Evolutionary conservation across 2,329 filamentous ascomycete genomes (phyloP).

Genomic region (Colletotrichum australisinense): DNA sequence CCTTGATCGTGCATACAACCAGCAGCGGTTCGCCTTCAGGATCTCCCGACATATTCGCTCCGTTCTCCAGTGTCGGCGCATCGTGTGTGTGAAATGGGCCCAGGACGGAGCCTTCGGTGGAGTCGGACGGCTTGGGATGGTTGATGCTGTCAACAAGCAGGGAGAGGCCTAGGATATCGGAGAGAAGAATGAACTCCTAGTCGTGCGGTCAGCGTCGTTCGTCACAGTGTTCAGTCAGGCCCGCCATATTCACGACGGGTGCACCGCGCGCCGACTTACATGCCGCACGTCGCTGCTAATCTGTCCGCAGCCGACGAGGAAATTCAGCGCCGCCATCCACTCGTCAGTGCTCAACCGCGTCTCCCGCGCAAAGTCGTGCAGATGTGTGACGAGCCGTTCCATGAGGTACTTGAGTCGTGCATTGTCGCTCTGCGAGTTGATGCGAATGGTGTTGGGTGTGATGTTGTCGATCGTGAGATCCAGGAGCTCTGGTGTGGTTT

Average conservation of each 20-base stretch:
- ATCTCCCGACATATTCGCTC: constrained; percentile 71
- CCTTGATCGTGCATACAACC: constrained; percentile 74
- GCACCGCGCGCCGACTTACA: constrained; percentile 49
- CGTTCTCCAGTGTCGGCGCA: constrained; percentile 63
- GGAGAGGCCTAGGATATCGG: constrained; percentile 79
- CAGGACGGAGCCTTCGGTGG: constrained; percentile 81
- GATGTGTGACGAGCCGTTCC: constrained; percentile 75
- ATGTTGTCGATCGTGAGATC: constrained; percentile 81
- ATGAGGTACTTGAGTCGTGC: constrained; percentile 75
- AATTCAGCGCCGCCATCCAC: constrained; percentile 78
- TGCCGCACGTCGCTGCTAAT: constrained; percentile 76
- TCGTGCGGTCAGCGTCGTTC: background rate
- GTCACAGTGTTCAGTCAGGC: no score
- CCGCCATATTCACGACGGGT: no score
- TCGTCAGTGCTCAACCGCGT: constrained; percentile 78
- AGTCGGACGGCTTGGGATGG: constrained; percentile 75
- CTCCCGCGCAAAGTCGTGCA: constrained; percentile 83
- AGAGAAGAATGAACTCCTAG: constrained; percentile 81
- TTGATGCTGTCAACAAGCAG: constrained; percentile 81
- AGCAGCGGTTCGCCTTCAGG: constrained; percentile 73
- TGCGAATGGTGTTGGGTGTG: constrained; percentile 75
- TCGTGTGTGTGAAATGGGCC: constrained; percentile 86
- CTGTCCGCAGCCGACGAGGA: constrained; percentile 76
- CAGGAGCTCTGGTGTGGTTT: constrained; percentile 62
- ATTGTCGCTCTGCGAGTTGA: constrained; percentile 75